Percentiles rank a stretch among this genome's conserved stretches.
These are phyloP conservation scores for Brachypodium distachyon DNA, from an alignment of 202 grass and related monocot genomes.

Conservation along the genomic window DNA sequence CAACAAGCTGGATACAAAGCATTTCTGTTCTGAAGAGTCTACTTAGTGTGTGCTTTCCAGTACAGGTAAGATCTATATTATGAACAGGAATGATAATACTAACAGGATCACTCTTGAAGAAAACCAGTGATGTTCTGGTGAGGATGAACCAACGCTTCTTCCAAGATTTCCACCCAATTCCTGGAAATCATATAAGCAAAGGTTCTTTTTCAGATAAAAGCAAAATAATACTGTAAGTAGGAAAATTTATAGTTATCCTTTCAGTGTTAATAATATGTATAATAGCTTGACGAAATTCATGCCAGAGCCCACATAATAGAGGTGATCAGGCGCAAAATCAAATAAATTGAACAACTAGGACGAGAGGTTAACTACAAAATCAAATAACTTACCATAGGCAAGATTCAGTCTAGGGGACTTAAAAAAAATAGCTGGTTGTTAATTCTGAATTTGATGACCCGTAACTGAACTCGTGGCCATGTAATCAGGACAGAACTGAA, in stretches of 20 bases:
- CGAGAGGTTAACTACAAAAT: not conserved
- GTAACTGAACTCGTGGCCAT: not conserved
- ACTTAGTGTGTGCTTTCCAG: not conserved
- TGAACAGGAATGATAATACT: conserved; percentile 33
- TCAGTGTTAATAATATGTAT: not conserved
- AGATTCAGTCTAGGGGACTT: not conserved
- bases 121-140: conserved; percentile 85
- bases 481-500: not conserved
- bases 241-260: not conserved
- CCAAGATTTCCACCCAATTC: conserved; percentile 99
- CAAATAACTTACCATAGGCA: not conserved
- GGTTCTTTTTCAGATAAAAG: not conserved
- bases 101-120: conserved; percentile 99
- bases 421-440: not conserved
- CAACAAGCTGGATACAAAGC: not conserved
- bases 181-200: conserved; percentile 31
- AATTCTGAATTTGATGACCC: conserved; percentile 1
- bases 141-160: conserved; percentile 99
- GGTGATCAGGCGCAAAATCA: not conserved
- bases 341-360: not conserved
- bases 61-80: not conserved
- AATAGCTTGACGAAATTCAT: not conserved
- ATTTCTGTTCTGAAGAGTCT: not conserved
- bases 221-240: not conserved
- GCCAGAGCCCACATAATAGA: not conserved